Evolutionary conservation across 345 rosid species (phyloP).

Genomic region (Eucalyptus camaldulensis): DNA sequence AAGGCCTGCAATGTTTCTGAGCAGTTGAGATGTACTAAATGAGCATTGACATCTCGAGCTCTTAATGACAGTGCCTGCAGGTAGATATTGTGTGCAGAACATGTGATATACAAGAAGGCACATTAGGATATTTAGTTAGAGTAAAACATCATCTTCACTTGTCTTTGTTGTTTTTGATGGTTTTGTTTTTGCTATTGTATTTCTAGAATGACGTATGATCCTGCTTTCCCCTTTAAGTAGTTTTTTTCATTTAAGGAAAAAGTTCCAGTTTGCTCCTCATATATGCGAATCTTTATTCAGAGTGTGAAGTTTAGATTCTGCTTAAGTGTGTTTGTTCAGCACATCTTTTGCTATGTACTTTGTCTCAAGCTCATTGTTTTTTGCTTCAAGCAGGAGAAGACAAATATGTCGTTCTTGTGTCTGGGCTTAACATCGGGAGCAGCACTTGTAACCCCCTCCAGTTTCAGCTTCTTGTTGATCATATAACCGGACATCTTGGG

Average conservation of each 20-base stretch:
- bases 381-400: constrained; percentile 52
- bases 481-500: constrained; percentile 85
- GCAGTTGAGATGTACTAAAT: neutral
- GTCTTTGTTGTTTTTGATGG: neutral
- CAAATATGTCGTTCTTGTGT: constrained; percentile 71
- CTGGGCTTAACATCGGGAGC: constrained; percentile 75
- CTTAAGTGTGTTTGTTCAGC: neutral
- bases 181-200: neutral
- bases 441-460: constrained; percentile 65
- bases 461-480: constrained; percentile 94
- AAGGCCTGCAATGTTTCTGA: neutral
- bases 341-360: neutral
- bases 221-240: neutral
- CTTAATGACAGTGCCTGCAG: neutral
- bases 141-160: neutral
- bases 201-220: neutral
- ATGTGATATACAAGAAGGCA: neutral
- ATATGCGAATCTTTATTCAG: neutral
- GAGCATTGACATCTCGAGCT: neutral
- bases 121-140: neutral
- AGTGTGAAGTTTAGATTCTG: neutral
- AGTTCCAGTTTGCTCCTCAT: neutral
- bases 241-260: neutral
- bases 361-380: neutral
- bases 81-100: neutral